phyloP scores from a whole-genome alignment of 1,284 basidiomycete species.

The Taiwanofungus camphoratus region DNA sequence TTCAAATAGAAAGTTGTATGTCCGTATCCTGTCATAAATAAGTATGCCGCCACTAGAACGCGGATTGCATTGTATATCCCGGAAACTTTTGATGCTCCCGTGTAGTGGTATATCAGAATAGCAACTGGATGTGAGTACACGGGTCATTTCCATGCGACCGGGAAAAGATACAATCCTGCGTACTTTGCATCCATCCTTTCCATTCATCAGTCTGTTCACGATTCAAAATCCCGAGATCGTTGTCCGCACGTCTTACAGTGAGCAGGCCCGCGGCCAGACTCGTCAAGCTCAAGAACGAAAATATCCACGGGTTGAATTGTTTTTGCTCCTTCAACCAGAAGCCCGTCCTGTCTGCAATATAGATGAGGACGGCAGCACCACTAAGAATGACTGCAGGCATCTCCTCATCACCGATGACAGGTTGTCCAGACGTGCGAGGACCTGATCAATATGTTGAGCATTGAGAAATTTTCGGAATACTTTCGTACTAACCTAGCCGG shows the following conservation, averaged over 20 bases:
- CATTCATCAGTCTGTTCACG: slow-evolving; percentile 91
- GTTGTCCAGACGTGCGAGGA: slow-evolving; percentile 24
- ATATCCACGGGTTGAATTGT: slow-evolving; percentile 66
- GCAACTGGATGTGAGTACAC: slow-evolving; percentile 43
- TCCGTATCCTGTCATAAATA: slow-evolving; percentile 78
- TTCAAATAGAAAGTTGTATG: slow-evolving; percentile 77
- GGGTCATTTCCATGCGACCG: too few species aligned
- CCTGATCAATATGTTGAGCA: slow-evolving; percentile 19
- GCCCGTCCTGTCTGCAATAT: slow-evolving; percentile 73
- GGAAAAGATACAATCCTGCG: too few species aligned
- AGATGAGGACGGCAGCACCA: slow-evolving; percentile 59
- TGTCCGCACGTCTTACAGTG: slow-evolving; percentile 66
- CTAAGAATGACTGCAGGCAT: slow-evolving; percentile 58
- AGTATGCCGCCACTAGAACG: slow-evolving; percentile 81
- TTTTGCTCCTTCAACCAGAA: slow-evolving; percentile 89
- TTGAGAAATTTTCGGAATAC: background rate
- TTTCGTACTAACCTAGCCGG: slow-evolving; percentile 31
- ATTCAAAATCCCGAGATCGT: slow-evolving; percentile 83
- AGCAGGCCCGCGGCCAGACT: slow-evolving; percentile 54
- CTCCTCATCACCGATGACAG: slow-evolving; percentile 35
- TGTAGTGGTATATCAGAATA: slow-evolving; percentile 86
- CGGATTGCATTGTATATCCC: slow-evolving; percentile 89
- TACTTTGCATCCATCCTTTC: slow-evolving; percentile 97
- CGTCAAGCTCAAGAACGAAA: slow-evolving; percentile 52
- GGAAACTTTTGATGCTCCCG: slow-evolving; percentile 80